Evolutionary conservation across 768 basidiomycete genomes (phyloP).

Genomic region (Dacryopinax primogenitus): DNA sequence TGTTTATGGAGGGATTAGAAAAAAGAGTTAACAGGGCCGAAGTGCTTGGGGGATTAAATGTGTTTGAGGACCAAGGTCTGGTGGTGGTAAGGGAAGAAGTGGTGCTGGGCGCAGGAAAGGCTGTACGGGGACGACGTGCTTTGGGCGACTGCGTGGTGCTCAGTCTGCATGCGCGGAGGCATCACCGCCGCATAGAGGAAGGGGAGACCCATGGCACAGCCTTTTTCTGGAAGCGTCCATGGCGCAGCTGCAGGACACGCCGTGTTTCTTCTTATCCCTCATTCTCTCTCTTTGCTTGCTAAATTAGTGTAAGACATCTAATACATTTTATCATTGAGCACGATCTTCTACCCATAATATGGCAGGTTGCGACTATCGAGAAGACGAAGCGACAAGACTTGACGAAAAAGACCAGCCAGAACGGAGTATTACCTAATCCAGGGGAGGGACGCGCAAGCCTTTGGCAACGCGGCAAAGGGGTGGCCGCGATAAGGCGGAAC

Average conservation of each 20-base stretch:
- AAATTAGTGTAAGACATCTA: too few relatives aligned
- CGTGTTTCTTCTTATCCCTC: not conserved
- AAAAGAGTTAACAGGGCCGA: not conserved
- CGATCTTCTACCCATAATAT: too few relatives aligned
- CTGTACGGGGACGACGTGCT: not conserved
- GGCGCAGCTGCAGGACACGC: not conserved
- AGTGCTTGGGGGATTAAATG: not conserved
- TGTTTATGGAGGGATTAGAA: not conserved
- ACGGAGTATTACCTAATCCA: not conserved
- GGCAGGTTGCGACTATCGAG: not conserved
- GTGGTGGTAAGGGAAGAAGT: slow-evolving; percentile 5
- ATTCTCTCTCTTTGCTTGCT: not conserved
- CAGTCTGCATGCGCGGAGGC: slow-evolving; percentile 7
- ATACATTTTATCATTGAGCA: too few relatives aligned
- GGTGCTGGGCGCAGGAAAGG: not conserved
- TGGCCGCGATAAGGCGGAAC: slow-evolving; percentile 1
- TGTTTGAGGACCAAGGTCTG: not conserved
- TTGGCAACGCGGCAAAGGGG: slow-evolving; percentile 6
- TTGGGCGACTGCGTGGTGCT: slow-evolving; percentile 1
- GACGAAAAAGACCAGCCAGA: not conserved
- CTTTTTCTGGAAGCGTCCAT: slow-evolving; percentile 2
- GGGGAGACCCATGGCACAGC: not conserved
- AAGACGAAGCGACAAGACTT: not conserved
- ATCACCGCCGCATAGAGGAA: not conserved
- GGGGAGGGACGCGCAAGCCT: slow-evolving; percentile 8